Percentiles rank a stretch among this genome's conserved stretches.
phyloP scores from a whole-genome alignment of 208 protist genomes.

The Acanthamoeba sp. region DNA sequence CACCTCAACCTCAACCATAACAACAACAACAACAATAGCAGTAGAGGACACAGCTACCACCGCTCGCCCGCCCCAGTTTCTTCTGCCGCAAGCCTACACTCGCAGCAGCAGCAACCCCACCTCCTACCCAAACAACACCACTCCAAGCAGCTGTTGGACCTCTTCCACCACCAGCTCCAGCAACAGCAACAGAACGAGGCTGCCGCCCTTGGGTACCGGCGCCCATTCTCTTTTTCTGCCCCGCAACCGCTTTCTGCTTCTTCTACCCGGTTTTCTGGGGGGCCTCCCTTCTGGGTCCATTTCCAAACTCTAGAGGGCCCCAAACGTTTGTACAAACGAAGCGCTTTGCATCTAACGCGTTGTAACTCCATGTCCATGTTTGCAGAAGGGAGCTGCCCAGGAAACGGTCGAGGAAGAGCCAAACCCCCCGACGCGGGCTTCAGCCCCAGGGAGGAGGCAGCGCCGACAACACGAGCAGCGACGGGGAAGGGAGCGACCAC shows the following conservation, averaged over 20 bases:
- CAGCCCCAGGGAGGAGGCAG: slow-evolving; percentile 25
- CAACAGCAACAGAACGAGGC: slow-evolving; percentile 1
- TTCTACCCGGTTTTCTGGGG: neutral
- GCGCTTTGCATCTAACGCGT: neutral
- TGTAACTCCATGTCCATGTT: neutral
- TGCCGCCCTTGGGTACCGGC: neutral
- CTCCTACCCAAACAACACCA: slow-evolving; percentile 45
- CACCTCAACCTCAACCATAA: neutral
- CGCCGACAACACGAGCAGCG: slow-evolving; percentile 44
- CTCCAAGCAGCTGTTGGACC: slow-evolving; percentile 50
- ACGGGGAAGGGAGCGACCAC: slow-evolving; percentile 49
- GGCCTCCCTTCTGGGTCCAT: neutral
- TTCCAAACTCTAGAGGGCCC: neutral
- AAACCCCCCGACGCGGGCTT: slow-evolving; percentile 38
- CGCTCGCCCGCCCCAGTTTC: neutral
- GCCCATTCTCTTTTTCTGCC: neutral
- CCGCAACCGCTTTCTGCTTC: neutral
- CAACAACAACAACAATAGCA: neutral
- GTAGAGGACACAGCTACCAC: neutral
- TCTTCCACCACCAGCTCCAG: slow-evolving; percentile 46
- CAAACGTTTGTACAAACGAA: too few relatives aligned
- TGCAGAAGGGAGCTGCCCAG: neutral
- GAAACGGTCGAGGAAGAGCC: slow-evolving; percentile 36
- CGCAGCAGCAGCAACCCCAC: neutral
- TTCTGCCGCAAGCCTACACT: neutral